Conservation (phyloP, 1,284 basidiomycete species). For the Trametes hirsuta region DNA sequence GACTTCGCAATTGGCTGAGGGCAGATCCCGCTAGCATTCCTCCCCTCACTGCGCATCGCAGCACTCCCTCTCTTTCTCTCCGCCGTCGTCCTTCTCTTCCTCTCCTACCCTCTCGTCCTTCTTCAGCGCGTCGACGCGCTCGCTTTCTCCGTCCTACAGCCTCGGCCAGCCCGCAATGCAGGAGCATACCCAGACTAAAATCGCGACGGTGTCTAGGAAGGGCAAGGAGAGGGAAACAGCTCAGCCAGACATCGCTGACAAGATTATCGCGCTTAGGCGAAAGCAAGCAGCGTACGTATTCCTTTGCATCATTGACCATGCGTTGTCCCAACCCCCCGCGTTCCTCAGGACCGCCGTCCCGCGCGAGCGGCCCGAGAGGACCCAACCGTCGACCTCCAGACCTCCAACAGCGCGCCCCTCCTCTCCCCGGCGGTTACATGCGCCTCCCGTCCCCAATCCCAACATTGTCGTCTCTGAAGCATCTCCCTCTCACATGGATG, state of each 20-base stretch:
- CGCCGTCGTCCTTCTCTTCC: constrained; percentile 17
- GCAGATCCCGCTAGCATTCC: constrained; percentile 28
- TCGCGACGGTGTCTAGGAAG: constrained; percentile 32
- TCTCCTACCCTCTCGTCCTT: constrained; percentile 18
- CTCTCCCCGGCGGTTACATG: constrained; percentile 34
- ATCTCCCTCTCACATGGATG: constrained; percentile 45
- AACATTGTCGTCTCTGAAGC: constrained; percentile 39
- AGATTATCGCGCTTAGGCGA: constrained; percentile 65
- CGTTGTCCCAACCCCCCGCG: neutral
- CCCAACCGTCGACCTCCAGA: constrained; percentile 34
- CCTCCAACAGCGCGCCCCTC: constrained; percentile 30
- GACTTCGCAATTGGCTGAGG: constrained; percentile 29
- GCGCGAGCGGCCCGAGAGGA: constrained; percentile 51
- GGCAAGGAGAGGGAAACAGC: constrained; percentile 42
- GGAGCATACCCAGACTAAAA: constrained; percentile 26
- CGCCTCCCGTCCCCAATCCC: constrained; percentile 35
- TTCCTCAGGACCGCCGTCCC: constrained; percentile 47
- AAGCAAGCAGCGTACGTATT: constrained; percentile 60
- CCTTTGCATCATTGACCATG: neutral
- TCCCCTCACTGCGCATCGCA: constrained; percentile 33
- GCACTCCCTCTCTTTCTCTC: constrained; percentile 30
- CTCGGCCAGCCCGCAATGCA: constrained; percentile 21
- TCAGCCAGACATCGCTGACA: constrained; percentile 63
- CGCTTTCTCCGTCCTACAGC: neutral
- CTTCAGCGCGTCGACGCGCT: constrained; percentile 17